A percentile compares a stretch with the other conserved stretches of the same genome.
Conservation (phyloP, 2,329 filamentous ascomycete species). For the Aspergillus jensenii region DNA sequence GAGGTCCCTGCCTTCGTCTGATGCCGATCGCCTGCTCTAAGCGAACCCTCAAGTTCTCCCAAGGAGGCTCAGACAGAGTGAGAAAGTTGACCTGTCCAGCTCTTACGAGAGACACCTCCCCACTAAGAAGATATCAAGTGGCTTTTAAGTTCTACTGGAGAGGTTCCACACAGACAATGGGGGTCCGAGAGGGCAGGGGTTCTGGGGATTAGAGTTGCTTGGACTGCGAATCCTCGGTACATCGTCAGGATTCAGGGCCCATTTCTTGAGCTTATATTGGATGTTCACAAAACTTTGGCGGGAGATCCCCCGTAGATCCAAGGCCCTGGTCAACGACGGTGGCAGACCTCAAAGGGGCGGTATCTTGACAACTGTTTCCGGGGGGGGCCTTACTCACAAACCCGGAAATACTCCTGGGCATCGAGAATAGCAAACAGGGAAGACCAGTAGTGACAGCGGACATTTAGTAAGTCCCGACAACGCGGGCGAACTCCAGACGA, state of each 20-base stretch:
- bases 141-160: constrained; percentile 3
- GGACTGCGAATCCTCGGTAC: constrained; percentile 23
- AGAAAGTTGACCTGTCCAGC: background rate
- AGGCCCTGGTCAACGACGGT: background rate
- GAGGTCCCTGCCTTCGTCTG: background rate
- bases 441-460: background rate
- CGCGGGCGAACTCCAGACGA: constrained; percentile 30
- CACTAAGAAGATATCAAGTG: constrained; percentile 1
- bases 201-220: constrained; percentile 21
- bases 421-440: background rate
- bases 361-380: background rate
- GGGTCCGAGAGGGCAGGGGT: constrained; percentile 1
- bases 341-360: background rate
- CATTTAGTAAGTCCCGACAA: constrained; percentile 26
- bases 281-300: constrained; percentile 30
- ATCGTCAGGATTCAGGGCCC: constrained; percentile 26
- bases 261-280: constrained; percentile 26
- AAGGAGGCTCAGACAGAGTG: background rate
- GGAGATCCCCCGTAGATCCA: constrained; percentile 39
- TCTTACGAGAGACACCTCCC: background rate
- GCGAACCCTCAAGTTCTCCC: background rate
- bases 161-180: constrained; percentile 5
- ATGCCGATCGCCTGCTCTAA: background rate
- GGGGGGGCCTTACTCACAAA: background rate
- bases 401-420: background rate